Percentiles rank a stretch among this genome's conserved stretches.
Conservation (phyloP, 371 early-diverging fungal species). For the Basidiobolus meristosporus region DNA sequence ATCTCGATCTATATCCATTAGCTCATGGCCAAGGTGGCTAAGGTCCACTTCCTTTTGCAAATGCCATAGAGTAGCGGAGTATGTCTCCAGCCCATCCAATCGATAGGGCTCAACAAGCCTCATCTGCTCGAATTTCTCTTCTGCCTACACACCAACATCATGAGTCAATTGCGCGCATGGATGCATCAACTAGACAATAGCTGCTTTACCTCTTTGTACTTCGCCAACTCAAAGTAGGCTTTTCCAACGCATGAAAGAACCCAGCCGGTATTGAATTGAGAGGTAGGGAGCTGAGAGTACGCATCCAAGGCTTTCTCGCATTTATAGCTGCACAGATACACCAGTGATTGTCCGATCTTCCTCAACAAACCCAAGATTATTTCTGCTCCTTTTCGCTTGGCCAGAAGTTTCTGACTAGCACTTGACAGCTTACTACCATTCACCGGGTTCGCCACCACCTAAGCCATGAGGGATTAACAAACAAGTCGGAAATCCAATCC, state of each 20-base stretch:
- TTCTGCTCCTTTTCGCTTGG: no score
- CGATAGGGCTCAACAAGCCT: constrained; percentile 36
- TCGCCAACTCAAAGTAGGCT: constrained; percentile 26
- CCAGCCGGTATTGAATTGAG: constrained; percentile 29
- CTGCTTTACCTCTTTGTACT: constrained; percentile 27
- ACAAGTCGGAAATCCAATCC: no score
- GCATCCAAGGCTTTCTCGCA: constrained; percentile 16
- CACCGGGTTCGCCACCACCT: no score
- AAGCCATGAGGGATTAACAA: no score
- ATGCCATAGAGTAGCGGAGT: constrained; percentile 61
- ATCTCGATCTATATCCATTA: constrained; percentile 26
- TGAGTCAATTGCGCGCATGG: no score
- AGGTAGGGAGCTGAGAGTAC: constrained; percentile 14
- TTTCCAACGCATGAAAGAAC: constrained; percentile 28
- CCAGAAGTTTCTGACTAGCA: no score
- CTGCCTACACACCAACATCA: constrained; percentile 10
- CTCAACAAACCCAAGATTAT: constrained; percentile 9
- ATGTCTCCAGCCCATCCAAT: constrained; percentile 45
- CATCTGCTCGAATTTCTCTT: constrained; percentile 15
- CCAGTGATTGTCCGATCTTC: constrained; percentile 10
- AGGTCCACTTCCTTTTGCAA: constrained; percentile 35
- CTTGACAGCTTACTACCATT: no score
- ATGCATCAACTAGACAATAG: no score
- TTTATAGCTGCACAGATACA: constrained; percentile 14
- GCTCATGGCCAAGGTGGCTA: constrained; percentile 37